Evolutionary conservation across 1,284 basidiomycete genomes (phyloP).

Genomic region (Cryptococcus jaspeensis): DNA sequence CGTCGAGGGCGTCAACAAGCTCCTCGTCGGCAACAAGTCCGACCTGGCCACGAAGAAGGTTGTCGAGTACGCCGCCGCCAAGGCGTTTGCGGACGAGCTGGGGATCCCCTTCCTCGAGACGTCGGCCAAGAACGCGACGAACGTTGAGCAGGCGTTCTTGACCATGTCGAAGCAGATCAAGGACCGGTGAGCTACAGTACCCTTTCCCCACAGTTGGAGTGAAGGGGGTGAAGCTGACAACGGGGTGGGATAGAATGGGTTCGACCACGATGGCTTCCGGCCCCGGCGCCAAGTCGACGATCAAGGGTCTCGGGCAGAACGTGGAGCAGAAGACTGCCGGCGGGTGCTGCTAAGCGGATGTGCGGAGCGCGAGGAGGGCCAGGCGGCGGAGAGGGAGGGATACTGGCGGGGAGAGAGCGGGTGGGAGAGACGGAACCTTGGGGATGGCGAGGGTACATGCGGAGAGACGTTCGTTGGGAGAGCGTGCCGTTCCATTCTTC

Average conservation of each 20-base stretch:
- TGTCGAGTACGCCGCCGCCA: slow-evolving; percentile 94
- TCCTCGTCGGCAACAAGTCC: slow-evolving; percentile 97
- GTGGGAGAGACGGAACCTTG: no score
- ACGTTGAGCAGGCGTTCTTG: slow-evolving; percentile 99
- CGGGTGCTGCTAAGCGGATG: slow-evolving; percentile 66
- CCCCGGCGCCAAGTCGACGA: slow-evolving; percentile 54
- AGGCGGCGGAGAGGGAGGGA: no score
- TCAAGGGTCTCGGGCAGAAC: slow-evolving; percentile 65
- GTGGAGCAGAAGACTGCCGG: slow-evolving; percentile 70
- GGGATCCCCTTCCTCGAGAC: slow-evolving; percentile 97
- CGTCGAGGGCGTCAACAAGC: slow-evolving; percentile 97
- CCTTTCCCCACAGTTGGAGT: no score
- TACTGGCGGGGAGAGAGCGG: no score
- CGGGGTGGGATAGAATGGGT: slow-evolving; percentile 53
- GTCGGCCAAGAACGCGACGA: slow-evolving; percentile 97
- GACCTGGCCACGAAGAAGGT: slow-evolving; percentile 98
- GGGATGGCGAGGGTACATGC: no score
- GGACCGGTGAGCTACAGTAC: slow-evolving; percentile 60
- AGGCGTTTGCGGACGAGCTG: slow-evolving; percentile 97
- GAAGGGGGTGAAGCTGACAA: not conserved
- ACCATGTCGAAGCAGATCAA: slow-evolving; percentile 99
- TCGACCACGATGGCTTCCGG: slow-evolving; percentile 53
- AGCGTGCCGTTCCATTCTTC: no score
- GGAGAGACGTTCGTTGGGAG: no score
- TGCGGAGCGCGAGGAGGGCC: not conserved